A percentile compares a stretch with the other conserved stretches of the same genome.
These are phyloP conservation scores for Sicyos baderoa DNA, from an alignment of 306 rosid genomes.

Conservation along the genomic window DNA sequence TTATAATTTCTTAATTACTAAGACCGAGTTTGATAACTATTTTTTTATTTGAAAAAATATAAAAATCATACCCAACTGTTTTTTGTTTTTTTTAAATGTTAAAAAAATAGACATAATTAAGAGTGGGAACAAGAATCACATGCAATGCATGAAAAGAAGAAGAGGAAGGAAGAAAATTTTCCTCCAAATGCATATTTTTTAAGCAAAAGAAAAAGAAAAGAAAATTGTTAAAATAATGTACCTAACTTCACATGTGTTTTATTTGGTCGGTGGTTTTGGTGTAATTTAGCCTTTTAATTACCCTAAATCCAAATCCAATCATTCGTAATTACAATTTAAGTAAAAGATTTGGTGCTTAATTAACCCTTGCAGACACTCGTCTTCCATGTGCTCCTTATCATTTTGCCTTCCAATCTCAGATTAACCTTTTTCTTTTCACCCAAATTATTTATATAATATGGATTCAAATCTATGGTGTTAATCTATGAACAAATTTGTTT, in stretches of 20 bases:
- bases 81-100: too few species aligned
- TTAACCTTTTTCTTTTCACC: background rate
- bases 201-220: background rate
- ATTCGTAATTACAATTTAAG: background rate
- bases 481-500: too few species aligned
- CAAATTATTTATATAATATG: too few species aligned
- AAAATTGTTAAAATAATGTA: background rate
- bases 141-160: slow-evolving; percentile 11
- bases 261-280: background rate
- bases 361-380: background rate
- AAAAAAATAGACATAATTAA: background rate
- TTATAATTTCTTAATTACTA: too few species aligned
- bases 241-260: background rate
- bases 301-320: background rate
- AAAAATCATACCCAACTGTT: too few species aligned
- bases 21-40: too few species aligned
- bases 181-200: slow-evolving; percentile 6
- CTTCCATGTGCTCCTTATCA: background rate
- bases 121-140: background rate
- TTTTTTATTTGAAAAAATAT: too few species aligned
- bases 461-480: too few species aligned
- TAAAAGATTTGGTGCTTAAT: background rate
- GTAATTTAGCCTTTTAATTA: background rate
- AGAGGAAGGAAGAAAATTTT: background rate
- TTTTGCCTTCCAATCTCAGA: background rate